phyloP scores from a whole-genome alignment of 140 eudicot species.

The Flaveria floridana region DNA sequence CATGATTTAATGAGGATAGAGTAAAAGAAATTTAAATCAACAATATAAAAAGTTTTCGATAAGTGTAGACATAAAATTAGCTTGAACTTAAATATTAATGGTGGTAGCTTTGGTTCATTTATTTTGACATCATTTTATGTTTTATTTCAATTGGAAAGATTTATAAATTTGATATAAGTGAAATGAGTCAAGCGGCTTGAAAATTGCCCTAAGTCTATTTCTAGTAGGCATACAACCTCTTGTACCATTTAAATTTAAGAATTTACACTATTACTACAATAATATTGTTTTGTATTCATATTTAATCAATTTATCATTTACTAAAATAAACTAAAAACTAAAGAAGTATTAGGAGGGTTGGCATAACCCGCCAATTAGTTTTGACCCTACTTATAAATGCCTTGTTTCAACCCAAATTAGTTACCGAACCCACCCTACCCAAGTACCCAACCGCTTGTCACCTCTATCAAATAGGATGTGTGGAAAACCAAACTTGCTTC shows the following conservation, averaged over 20 bases:
- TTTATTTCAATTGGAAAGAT: neutral
- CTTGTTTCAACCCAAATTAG: neutral
- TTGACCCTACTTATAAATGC: neutral
- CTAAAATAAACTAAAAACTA: neutral
- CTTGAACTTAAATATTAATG: neutral
- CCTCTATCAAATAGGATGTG: neutral
- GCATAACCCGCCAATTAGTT: neutral
- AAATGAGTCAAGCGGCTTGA: constrained; percentile 1
- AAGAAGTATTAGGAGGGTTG: neutral
- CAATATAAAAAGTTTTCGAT: neutral
- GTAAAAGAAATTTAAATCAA: constrained; percentile 69
- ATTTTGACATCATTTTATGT: neutral
- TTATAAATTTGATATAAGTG: neutral
- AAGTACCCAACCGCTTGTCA: neutral
- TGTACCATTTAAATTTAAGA: neutral
- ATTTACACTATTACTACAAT: neutral
- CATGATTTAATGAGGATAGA: constrained; percentile 80
- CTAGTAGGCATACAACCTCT: constrained; percentile 8
- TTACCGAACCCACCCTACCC: neutral
- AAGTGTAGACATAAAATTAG: constrained; percentile 9
- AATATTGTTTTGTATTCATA: neutral
- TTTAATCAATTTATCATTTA: neutral
- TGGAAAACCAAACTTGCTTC: constrained; percentile 62
- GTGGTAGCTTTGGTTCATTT: neutral
- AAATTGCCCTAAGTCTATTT: neutral